Evolutionary conservation across 345 rosid genomes (phyloP), one percentile per base, ranked within the genome.

Genomic region (Melaleuca alternifolia): DNA sequence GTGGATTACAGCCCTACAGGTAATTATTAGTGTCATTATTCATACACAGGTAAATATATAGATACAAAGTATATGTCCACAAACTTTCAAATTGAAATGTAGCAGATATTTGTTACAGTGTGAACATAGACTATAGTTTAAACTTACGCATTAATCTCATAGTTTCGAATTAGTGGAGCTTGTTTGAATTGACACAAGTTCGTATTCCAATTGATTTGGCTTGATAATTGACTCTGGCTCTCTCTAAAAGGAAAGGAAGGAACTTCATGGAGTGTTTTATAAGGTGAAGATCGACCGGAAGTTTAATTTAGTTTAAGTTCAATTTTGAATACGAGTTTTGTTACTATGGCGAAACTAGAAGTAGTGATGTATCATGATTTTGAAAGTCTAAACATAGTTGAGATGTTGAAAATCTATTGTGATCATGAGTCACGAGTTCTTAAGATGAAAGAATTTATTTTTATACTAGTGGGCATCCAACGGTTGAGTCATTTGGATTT

Each of bases 81-180:
- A 16, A 4, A 65, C 6, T 10, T 65, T 33, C 46, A 33, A 18
- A 33, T 65, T 33, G 79, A 33, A 8, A 9, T 9, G 7, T 9
- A 18, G 48, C 24, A 18, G 13, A 10, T 33, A 20, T 4, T 9
- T 4, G 79, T 9, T 46, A 33, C 79, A 41, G 41, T 41, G 41
- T 9, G 5, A 4, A 33, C 24, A 33, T 71, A 33, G 46, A 33
- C 15, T 9, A 9, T 6, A 33, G 18, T 0, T 4, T 2, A 33
- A 71, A 18, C 79, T 71, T 30, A 62, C 11, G 4, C 23, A 30
- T 30, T 62, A 30, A 30, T 15, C 10, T 62, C 11, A 8, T 15
- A 30, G 11, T 28, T 62, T 62, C 21, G 1, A 14, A 30, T 28
- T 14, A 0, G 28, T 15, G 21, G 11, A 14, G 23, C 15, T 2